Base-by-base conservation (phyloP, 768 basidiomycete genomes). In the Termitomyces titanicus region DNA sequence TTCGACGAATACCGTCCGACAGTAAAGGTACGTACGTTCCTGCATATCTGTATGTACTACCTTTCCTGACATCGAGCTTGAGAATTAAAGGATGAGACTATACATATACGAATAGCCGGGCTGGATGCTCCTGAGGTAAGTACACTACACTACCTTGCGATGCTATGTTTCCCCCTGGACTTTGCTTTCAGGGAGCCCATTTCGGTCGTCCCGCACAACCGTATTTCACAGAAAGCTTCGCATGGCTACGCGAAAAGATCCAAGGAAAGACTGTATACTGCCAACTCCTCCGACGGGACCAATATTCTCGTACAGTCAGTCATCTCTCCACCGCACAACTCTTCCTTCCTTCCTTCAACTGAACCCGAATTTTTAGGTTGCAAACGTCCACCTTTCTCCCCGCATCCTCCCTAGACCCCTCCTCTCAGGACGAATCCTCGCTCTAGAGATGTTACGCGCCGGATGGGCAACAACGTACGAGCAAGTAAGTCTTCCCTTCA, bases 71-170 rank as follows among this genome's bases (percentile, higher is more conserved):
- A 27, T 7, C 37, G 27, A 51, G n/a, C n/a, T 46, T 20, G 59
- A 92, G 93, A 83, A 0, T 74, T 95, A 45, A 89, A 83, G 65
- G 82, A 86, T 57, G 74, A 92, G 61, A 97, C 95, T 2, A 75
- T 98, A 17, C 88, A 91, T 63, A 84, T 98, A 27, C 84, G 95
- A 13, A 82, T 98, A 27, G 91, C 91, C 13, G 95, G 92, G 0
- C 84, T 94, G 5, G 95, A 98, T 66, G 95, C 95, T 1, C 95
- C 95, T 0, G 95, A 98, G 77, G 92, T 89, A 61, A 29, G 66
- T 51, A 45, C 46, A 18, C 35, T 47, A 18, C n/a, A 33, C n/a
- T 22, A 5, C 47, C 29, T 49, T 51, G 29, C 27, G 12, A 15
- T 48, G 7, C 56, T n/a, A 39, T 3, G 5, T 31, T 22, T 53